A percentile compares a stretch with the other conserved stretches of the same genome.
Evolutionary conservation across 352 stramenopile species (phyloP).

Genomic region (Phytophthora cajani): DNA sequence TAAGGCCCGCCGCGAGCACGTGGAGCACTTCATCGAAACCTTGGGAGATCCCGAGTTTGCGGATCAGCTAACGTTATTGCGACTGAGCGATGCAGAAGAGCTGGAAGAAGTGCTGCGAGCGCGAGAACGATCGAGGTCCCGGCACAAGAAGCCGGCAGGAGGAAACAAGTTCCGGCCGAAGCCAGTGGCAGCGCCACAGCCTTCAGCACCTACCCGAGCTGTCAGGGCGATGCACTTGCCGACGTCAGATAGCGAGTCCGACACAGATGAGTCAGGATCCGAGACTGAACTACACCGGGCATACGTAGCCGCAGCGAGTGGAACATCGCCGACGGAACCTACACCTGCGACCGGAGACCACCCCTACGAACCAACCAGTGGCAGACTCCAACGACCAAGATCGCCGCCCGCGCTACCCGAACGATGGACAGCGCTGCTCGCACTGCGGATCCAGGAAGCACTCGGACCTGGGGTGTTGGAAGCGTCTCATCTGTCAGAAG

Average conservation of each 20-base stretch:
- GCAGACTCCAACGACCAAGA: not conserved
- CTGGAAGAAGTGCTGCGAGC: not conserved
- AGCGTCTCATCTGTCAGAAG: conserved; percentile 12
- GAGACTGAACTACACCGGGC: not conserved
- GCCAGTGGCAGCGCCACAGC: not conserved
- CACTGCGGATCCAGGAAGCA: conserved; percentile 11
- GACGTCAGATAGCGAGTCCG: not conserved
- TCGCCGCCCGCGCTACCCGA: not conserved
- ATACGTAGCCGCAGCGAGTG: not conserved
- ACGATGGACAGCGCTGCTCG: not conserved
- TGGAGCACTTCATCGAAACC: too few species aligned
- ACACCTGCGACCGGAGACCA: too few species aligned
- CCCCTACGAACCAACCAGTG: too few species aligned
- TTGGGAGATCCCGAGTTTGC: too few species aligned
- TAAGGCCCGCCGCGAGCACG: not conserved
- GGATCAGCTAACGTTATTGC: not conserved
- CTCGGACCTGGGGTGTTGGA: conserved; percentile 12
- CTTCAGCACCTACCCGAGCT: not conserved
- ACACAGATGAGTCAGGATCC: not conserved
- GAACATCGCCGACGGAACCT: too few species aligned
- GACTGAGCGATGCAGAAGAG: not conserved
- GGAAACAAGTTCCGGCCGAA: conserved; percentile 5
- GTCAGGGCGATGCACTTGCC: not conserved
- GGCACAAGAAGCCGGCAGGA: conserved; percentile 4
- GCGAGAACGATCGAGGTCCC: not conserved